phyloP scores from a whole-genome alignment of 768 basidiomycete genomes.

The Inosperma sp. region DNA sequence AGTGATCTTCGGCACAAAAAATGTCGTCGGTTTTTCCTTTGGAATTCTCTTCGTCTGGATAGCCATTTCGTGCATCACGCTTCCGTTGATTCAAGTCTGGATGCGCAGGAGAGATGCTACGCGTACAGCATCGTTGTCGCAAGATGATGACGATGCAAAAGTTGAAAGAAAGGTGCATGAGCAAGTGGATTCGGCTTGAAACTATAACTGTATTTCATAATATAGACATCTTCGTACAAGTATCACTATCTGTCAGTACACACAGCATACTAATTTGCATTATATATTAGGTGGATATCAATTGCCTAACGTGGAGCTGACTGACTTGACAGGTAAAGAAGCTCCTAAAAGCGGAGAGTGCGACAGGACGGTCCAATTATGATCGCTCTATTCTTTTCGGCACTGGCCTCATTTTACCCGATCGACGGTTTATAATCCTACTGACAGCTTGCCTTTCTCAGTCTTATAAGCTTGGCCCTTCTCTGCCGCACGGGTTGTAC shows the following conservation, averaged over 20 bases:
- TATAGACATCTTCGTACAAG: no score
- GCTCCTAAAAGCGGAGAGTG: not conserved
- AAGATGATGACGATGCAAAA: not conserved
- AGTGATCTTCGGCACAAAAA: slow-evolving; percentile 55
- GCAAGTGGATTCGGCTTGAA: no score
- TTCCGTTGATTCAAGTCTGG: slow-evolving; percentile 44
- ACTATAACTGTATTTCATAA: no score
- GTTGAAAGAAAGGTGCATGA: not conserved
- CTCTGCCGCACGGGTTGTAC: not conserved
- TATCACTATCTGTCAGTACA: no score
- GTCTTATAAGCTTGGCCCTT: not conserved
- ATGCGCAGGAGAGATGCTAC: slow-evolving; percentile 13
- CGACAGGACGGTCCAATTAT: slow-evolving; percentile 1
- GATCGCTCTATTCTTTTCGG: slow-evolving; percentile 3
- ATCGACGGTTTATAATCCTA: slow-evolving; percentile 9
- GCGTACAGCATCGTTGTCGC: not conserved
- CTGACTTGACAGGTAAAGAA: not conserved
- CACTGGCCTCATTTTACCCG: not conserved
- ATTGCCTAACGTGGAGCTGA: not conserved
- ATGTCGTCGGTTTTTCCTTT: slow-evolving; percentile 22
- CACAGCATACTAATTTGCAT: no score
- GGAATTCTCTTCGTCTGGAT: slow-evolving; percentile 42
- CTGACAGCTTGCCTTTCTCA: slow-evolving; percentile 3
- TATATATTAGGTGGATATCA: not conserved
- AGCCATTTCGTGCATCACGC: slow-evolving; percentile 43